Evolutionary conservation across 1,284 basidiomycete species (phyloP), one percentile per base, ranked within the genome.

Genomic region (Melampsora americana): DNA sequence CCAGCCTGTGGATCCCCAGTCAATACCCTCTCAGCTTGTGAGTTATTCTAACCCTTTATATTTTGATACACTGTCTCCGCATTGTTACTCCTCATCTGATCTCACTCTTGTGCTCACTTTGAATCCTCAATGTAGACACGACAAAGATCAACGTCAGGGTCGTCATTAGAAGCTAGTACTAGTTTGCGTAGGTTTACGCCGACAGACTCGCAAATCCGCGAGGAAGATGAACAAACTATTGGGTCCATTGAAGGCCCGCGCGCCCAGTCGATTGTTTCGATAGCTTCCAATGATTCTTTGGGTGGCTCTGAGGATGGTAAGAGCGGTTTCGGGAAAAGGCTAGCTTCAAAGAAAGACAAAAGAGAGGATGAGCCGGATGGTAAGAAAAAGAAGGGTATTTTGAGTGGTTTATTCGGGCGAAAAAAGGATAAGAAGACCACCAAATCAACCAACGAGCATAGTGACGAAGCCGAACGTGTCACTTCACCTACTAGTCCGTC

Each of bases 331-430:
- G 53, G 53, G 53, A 74, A 67, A 44, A 48, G 39, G 23, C 26
- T 18, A 30, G 32, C 42, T 64, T 32, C 20, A 14, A 68, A 64
- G 59, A 76, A 76, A 28, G 73, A 76, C 32, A 28, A 62, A n/a
- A 20, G 18, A 20, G 61, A 62, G 7, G 53, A 56, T 12, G 72
- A 74, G 69, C 87, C 88, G 81, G 89, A 89, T 44, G n/a, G 39
- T 12, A 78, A 75, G 83, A 89, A 89, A 79, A 87, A 86, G 46
- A 83, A 86, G 5, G 85, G 88, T 1, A 85, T 92, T 59, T 89
- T 95, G 79, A 86, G 89, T 35, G 87, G 88, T 0, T 80, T 95
- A 62, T 95, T 95, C 81, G 86, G 86, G 16, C 85, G 90, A 68
- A 89, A 87, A 82, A 84, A 84, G 79, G 90, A 92, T 82, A 92